These are phyloP conservation scores for Amanita jacksonii DNA, from an alignment of 768 basidiomycete species.

Conservation along the genomic window DNA sequence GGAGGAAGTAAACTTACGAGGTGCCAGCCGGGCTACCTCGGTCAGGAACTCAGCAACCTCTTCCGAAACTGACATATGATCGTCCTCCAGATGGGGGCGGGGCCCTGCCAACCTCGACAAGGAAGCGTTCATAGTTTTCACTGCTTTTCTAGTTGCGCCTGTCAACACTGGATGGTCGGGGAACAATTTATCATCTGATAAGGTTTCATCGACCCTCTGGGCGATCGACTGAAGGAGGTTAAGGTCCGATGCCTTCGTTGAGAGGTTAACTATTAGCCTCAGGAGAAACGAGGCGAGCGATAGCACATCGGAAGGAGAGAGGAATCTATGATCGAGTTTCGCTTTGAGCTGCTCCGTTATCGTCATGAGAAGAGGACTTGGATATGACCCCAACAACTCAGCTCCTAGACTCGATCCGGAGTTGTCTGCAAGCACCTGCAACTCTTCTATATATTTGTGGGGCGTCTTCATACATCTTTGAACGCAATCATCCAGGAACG, in stretches of 20 bases:
- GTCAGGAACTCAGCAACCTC: slow-evolving; percentile 35
- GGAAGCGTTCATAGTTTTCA: slow-evolving; percentile 28
- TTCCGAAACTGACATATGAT: slow-evolving; percentile 6
- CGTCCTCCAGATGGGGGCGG: slow-evolving; percentile 7
- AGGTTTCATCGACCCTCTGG: slow-evolving; percentile 26
- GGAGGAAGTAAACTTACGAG: slow-evolving; percentile 31
- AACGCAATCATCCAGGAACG: slow-evolving; percentile 81
- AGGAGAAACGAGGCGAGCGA: slow-evolving; percentile 56
- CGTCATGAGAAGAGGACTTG: slow-evolving; percentile 75
- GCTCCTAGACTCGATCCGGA: slow-evolving; percentile 9
- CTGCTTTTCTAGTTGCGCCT: slow-evolving; percentile 35
- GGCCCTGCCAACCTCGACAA: slow-evolving; percentile 14
- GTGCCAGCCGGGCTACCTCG: slow-evolving; percentile 29
- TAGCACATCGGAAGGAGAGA: slow-evolving; percentile 52
- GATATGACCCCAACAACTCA: slow-evolving; percentile 24
- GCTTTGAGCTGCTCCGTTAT: slow-evolving; percentile 70
- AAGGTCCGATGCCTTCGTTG: slow-evolving; percentile 41
- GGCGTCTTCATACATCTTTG: slow-evolving; percentile 76
- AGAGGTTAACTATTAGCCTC: slow-evolving; percentile 49
- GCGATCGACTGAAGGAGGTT: slow-evolving; percentile 25
- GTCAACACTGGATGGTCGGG: slow-evolving; percentile 24
- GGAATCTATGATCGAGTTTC: slow-evolving; percentile 45
- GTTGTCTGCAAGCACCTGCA: slow-evolving; percentile 26
- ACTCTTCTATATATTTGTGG: slow-evolving; percentile 77
- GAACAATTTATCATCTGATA: slow-evolving; percentile 22